Conservation (phyloP, 495 filamentous ascomycete species). For the Aspergillus haitiensis region DNA sequence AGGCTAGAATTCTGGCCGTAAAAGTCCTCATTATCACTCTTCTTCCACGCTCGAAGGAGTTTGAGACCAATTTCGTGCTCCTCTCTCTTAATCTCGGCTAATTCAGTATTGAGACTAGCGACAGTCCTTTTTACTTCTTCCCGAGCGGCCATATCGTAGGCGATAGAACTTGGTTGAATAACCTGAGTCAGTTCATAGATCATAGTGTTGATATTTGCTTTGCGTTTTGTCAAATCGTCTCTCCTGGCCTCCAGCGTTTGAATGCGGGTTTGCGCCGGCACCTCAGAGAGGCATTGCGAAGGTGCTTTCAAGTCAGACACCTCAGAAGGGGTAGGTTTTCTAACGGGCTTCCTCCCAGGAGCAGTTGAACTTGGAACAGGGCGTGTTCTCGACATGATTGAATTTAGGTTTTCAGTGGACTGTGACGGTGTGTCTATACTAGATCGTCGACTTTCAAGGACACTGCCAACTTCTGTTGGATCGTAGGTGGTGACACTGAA, state of each 20-base stretch:
- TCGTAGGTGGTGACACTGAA: slow-evolving; percentile 75
- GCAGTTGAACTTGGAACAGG: slow-evolving; percentile 44
- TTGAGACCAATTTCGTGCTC: slow-evolving; percentile 85
- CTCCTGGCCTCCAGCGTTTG: slow-evolving; percentile 65
- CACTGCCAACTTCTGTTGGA: slow-evolving; percentile 45
- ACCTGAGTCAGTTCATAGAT: slow-evolving; percentile 69
- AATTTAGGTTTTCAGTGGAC: slow-evolving; percentile 36
- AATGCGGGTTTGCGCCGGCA: slow-evolving; percentile 64
- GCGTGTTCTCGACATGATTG: slow-evolving; percentile 51
- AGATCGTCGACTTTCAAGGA: slow-evolving; percentile 42
- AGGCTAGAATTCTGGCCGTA: slow-evolving; percentile 69
- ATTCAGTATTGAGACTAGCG: slow-evolving; percentile 65
- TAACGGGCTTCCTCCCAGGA: slow-evolving; percentile 45
- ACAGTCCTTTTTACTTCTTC: slow-evolving; percentile 73
- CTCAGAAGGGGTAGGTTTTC: slow-evolving; percentile 56
- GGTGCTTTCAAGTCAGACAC: slow-evolving; percentile 42
- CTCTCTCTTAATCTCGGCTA: slow-evolving; percentile 75
- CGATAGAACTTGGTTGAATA: slow-evolving; percentile 57
- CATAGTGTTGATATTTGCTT: slow-evolving; percentile 67
- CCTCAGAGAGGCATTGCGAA: slow-evolving; percentile 58
- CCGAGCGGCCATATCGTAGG: slow-evolving; percentile 57
- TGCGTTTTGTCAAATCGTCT: slow-evolving; percentile 62
- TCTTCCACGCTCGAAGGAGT: slow-evolving; percentile 77
- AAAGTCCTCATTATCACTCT: slow-evolving; percentile 68
- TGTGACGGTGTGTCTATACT: slow-evolving; percentile 40